Conservation (phyloP, 2,329 filamentous ascomycete species). For the Magnaporthales sp. region DNA sequence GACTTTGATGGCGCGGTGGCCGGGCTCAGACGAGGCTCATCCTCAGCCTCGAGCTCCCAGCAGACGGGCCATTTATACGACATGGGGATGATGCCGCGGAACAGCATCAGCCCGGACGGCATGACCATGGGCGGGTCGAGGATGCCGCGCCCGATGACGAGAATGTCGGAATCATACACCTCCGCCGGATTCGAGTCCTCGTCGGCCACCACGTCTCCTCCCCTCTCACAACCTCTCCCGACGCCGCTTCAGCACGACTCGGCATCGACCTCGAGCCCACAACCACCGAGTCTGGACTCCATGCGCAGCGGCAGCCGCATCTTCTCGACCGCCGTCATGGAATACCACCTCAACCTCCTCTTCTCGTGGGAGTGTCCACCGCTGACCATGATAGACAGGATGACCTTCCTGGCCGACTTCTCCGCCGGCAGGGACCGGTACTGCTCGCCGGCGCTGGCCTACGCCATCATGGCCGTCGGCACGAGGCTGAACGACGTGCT, state of each 20-base stretch:
- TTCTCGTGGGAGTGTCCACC: conserved; percentile 42
- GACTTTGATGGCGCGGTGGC: too few relatives aligned
- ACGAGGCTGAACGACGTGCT: not conserved
- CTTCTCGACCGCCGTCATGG: not conserved
- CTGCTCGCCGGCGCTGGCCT: conserved; percentile 34
- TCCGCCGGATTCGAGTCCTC: not conserved
- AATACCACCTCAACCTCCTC: conserved; percentile 21
- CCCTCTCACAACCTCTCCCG: not conserved
- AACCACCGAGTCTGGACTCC: not conserved
- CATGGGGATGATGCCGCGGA: not conserved
- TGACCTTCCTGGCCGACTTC: conserved; percentile 37
- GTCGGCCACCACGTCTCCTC: not conserved
- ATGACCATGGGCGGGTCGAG: not conserved
- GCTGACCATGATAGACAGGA: conserved; percentile 38
- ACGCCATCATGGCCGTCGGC: conserved; percentile 24
- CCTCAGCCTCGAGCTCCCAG: not conserved
- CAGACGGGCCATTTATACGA: not conserved
- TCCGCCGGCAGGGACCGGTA: conserved; percentile 30
- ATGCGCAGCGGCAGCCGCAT: not conserved
- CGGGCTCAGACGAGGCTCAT: not conserved
- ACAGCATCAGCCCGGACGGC: not conserved
- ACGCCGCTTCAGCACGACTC: not conserved
- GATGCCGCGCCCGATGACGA: not conserved
- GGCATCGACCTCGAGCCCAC: not conserved
- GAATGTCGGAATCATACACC: not conserved